Evolutionary conservation across 2,329 filamentous ascomycete species (phyloP), one percentile per base, ranked within the genome.

Genomic region (Penicillium sp.): DNA sequence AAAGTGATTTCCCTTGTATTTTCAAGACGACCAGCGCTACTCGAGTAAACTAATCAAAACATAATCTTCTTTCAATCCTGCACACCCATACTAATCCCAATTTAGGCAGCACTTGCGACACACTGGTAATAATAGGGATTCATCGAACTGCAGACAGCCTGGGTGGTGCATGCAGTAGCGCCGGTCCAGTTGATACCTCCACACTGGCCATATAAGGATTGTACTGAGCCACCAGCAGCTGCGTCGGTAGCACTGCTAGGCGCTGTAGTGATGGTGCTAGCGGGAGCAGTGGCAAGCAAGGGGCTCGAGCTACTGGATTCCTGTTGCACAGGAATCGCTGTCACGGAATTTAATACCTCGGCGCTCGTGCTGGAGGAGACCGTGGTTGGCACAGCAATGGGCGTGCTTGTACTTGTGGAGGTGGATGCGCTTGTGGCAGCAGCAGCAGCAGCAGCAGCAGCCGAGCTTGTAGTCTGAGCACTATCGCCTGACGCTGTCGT

Each of bases 81-180:
- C 14, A 33, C 26, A 19, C 16, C 16, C 8, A 16, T 19, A n/a
- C n/a, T 19, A 8, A 22, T 19, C 5, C 26, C 35, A 9, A 5
- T 27, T 49, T 41, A 63, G 24, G 16, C 44, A 46, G 44, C 51
- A 14, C 61, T 62, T 13, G 63, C 53, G 24, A 63, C 45, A 52
- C 63, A 63, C 44, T 65, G 63, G 14, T 48, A 62, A 37, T 63
- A 65, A 22, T 56, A 65, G 3, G 56, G 50, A 22, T 63, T 65
- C 31, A 48, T 29, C 0, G 63, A 59, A 50, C 47, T 59, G 43
- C 63, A 65, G 16, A 57, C 46, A 5, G 61, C 63, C 24, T 55
- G 39, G 3, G 57, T 29, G 1, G 22, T 56, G 39, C 63, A 65
- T 9, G 45, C 56, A 5, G 59, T 65, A 7, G 61, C 44, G 6